phyloP scores from a whole-genome alignment of 176 grass and related monocot genomes.

The Echinochloa phyllopogon region DNA sequence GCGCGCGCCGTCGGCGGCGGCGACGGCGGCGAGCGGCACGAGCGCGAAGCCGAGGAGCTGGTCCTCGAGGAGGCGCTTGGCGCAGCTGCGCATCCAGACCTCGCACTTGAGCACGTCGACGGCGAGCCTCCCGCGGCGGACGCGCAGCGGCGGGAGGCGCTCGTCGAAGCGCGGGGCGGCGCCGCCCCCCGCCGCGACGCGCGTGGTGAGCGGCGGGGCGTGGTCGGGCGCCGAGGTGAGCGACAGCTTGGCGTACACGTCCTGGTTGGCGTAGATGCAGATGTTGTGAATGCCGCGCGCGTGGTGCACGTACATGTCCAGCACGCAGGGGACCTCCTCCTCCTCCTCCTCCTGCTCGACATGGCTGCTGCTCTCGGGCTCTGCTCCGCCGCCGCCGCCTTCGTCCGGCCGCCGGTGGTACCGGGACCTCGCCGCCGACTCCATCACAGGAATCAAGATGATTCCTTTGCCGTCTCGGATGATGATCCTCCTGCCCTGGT shows the following conservation, averaged over 20 bases:
- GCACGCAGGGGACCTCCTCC: conserved; percentile 16
- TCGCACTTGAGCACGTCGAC: conserved; percentile 88
- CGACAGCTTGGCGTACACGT: conserved; percentile 84
- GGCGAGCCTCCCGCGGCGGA: conserved; percentile 8
- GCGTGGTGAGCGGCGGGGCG: conserved; percentile 57
- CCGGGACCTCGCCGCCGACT: conserved; percentile 18
- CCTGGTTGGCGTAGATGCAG: conserved; percentile 91
- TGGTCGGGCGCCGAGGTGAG: conserved; percentile 74
- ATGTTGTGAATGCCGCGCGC: conserved; percentile 80
- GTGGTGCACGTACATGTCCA: conserved; percentile 79
- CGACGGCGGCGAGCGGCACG: conserved; percentile 67
- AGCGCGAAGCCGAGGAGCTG: conserved; percentile 95
- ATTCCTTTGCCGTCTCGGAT: background rate
- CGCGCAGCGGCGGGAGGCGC: conserved; percentile 51
- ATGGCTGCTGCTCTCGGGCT: background rate
- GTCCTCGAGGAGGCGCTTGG: conserved; percentile 63
- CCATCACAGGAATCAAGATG: background rate
- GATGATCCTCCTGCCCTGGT: background rate
- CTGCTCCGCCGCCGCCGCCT: conserved; percentile 1
- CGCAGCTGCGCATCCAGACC: conserved; percentile 87
- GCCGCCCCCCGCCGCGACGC: conserved; percentile 58
- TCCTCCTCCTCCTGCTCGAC: background rate
- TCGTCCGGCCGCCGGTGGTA: background rate
- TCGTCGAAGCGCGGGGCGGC: conserved; percentile 65
- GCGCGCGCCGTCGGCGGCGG: conserved; percentile 15